Evolutionary conservation across 495 filamentous ascomycete genomes (phyloP).

Genomic region (Talaromyces trachyspermus): DNA sequence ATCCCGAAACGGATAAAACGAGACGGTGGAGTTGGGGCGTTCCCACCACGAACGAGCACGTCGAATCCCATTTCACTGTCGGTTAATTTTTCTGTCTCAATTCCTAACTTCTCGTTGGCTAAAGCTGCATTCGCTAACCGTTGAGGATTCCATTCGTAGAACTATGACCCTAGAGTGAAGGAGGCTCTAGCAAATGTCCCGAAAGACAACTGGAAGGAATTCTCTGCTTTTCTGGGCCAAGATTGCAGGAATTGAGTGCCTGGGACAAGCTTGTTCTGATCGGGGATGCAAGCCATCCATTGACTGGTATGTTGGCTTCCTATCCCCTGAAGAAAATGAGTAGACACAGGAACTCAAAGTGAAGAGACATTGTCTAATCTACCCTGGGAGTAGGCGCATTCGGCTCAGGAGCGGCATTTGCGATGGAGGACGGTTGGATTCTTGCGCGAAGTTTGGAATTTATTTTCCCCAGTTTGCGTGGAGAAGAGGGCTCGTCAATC

Average conservation of each 20-base stretch:
- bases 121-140: too few relatives aligned
- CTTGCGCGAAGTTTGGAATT: slow-evolving; percentile 36
- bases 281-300: slow-evolving; percentile 43
- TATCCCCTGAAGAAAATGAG: too few relatives aligned
- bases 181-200: slow-evolving; percentile 28
- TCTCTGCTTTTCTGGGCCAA: slow-evolving; percentile 34
- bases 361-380: background rate
- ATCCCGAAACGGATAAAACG: slow-evolving; percentile 18
- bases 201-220: slow-evolving; percentile 35
- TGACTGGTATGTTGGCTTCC: slow-evolving; percentile 29
- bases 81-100: too few relatives aligned
- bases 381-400: slow-evolving; percentile 22
- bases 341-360: background rate
- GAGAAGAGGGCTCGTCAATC: background rate
- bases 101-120: too few relatives aligned
- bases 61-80: slow-evolving; percentile 19
- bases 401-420: slow-evolving; percentile 44
- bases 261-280: slow-evolving; percentile 42
- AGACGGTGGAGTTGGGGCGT: slow-evolving; percentile 33
- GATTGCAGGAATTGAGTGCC: slow-evolving; percentile 27
- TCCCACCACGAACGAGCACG: slow-evolving; percentile 33
- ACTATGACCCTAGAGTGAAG: slow-evolving; percentile 28
- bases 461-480: slow-evolving; percentile 9
- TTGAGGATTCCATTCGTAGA: slow-evolving; percentile 17
- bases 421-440: slow-evolving; percentile 44